Evolutionary conservation across 2,329 filamentous ascomycete genomes (phyloP).

Genomic region (Neofusicoccum ribis): DNA sequence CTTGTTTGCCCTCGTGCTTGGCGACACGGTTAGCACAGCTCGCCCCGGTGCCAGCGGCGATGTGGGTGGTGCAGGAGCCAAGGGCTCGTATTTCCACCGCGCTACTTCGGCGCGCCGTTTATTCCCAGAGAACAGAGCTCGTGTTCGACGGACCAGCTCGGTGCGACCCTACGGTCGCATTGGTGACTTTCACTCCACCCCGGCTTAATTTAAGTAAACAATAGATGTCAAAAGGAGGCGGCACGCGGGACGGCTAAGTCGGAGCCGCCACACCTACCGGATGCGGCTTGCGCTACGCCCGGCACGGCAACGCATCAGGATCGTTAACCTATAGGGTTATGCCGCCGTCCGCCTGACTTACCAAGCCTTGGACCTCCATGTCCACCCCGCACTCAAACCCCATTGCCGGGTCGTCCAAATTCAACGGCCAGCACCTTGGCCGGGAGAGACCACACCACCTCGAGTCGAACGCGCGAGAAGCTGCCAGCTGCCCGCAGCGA

Average conservation of each 20-base stretch:
- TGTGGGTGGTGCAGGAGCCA: conserved; percentile 11
- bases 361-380: background rate
- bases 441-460: background rate
- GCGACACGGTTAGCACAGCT: background rate
- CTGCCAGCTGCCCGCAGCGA: background rate
- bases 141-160: conserved; percentile 6
- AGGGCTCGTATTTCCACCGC: conserved; percentile 2
- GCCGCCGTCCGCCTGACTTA: background rate
- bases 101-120: conserved; percentile 11
- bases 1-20: conserved; percentile 1
- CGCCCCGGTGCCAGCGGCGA: background rate
- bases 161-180: conserved; percentile 14
- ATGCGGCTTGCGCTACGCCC: background rate
- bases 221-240: conserved; percentile 5
- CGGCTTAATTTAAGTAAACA: conserved; percentile 7
- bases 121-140: background rate
- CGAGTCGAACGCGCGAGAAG: background rate
- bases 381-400: conserved; percentile 6
- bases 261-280: background rate
- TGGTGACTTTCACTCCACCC: background rate
- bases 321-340: background rate
- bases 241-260: conserved; percentile 3
- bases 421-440: background rate
- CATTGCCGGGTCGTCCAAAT: background rate
- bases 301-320: background rate